Evolutionary conservation across 2,329 filamentous ascomycete species (phyloP).

Genomic region (Fusarium duplospermum): DNA sequence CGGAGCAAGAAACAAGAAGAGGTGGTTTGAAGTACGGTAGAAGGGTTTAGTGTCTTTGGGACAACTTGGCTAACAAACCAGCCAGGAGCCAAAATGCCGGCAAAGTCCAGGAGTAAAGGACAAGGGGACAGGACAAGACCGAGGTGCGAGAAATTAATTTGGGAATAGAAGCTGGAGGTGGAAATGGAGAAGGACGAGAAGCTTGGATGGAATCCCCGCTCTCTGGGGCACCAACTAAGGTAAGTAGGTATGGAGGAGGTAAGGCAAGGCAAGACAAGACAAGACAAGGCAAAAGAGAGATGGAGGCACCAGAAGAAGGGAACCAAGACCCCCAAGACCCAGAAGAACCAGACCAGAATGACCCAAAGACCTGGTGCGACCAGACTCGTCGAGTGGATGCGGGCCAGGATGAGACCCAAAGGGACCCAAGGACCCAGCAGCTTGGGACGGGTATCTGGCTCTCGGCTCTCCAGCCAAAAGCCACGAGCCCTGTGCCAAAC

Average conservation of each 20-base stretch:
- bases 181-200: slow-evolving; percentile 37
- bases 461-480: slow-evolving; percentile 37
- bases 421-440: slow-evolving; percentile 42
- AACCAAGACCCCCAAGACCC: slow-evolving; percentile 1
- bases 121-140: slow-evolving; percentile 1
- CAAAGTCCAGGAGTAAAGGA: slow-evolving; percentile 1
- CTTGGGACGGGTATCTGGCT: slow-evolving; percentile 47
- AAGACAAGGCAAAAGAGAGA: not conserved
- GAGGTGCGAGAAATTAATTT: slow-evolving; percentile 8
- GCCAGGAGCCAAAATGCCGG: slow-evolving; percentile 10
- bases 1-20: not conserved
- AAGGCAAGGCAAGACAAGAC: not conserved
- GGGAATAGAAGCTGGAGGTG: slow-evolving; percentile 36
- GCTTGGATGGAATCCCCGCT: slow-evolving; percentile 35
- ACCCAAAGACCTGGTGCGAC: slow-evolving; percentile 36
- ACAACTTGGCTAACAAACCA: slow-evolving; percentile 1
- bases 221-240: slow-evolving; percentile 4
- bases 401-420: slow-evolving; percentile 18
- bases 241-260: not conserved
- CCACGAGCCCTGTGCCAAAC: slow-evolving; percentile 30
- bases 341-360: slow-evolving; percentile 12
- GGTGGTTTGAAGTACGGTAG: not conserved
- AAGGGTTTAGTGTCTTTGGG: not conserved
- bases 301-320: slow-evolving; percentile 30
- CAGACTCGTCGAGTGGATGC: slow-evolving; percentile 34